A percentile compares a stretch with the other conserved stretches of the same genome.
Evolutionary conservation across 208 protist genomes (phyloP).

Genomic region (Leishmania tropica): DNA sequence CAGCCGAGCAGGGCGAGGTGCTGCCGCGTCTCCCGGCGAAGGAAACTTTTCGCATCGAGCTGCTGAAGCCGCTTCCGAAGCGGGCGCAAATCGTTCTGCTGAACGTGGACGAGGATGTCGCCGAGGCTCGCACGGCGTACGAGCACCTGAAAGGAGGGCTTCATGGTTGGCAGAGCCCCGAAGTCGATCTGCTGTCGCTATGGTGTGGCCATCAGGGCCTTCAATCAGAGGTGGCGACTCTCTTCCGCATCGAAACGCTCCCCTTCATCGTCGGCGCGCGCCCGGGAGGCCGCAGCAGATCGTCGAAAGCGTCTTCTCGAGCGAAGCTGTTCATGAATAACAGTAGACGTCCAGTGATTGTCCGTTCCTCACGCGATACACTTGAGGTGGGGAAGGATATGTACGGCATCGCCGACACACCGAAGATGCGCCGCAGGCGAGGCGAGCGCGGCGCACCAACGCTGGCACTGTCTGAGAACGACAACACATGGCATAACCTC

Average conservation of each 20-base stretch:
- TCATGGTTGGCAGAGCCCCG: constrained; percentile 57
- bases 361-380: constrained; percentile 15
- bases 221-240: constrained; percentile 64
- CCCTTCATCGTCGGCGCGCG: constrained; percentile 69
- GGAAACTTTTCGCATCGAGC: constrained; percentile 26
- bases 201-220: constrained; percentile 78
- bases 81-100: constrained; percentile 85
- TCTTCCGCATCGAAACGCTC: constrained; percentile 54
- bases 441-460: background rate
- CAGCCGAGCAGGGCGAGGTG: constrained; percentile 47
- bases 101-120: constrained; percentile 71
- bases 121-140: constrained; percentile 35
- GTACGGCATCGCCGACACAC: constrained; percentile 25
- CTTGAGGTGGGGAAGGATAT: constrained; percentile 12
- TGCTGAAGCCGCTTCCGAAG: constrained; percentile 46
- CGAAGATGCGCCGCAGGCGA: background rate
- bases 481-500: constrained; percentile 37
- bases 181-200: constrained; percentile 73
- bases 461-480: background rate
- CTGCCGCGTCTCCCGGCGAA: constrained; percentile 24
- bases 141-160: constrained; percentile 35
- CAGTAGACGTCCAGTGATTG: constrained; percentile 16
- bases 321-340: background rate
- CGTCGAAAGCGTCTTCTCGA: background rate
- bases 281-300: constrained; percentile 8